Evolutionary conservation across 805 yeast genomes (phyloP).

Genomic region (Ogataea thermomethanolica): DNA sequence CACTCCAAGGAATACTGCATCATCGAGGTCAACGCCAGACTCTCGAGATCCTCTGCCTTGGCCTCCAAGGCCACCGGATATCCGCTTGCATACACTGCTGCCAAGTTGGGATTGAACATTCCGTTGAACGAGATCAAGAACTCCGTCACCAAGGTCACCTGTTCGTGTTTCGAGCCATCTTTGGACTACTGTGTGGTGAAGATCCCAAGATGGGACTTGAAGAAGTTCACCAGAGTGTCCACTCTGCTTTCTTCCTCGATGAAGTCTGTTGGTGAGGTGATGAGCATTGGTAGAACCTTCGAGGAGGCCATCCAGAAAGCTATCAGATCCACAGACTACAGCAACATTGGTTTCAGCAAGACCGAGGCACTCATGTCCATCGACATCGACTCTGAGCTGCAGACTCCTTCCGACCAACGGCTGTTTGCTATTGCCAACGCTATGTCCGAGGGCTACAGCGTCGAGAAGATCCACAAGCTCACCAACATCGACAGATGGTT

Average conservation of each 20-base stretch:
- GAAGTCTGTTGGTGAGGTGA: slow-evolving; percentile 99
- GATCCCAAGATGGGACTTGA: slow-evolving; percentile 98
- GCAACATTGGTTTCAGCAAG: slow-evolving; percentile 88
- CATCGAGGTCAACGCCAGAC: slow-evolving; percentile 96
- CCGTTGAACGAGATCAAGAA: slow-evolving; percentile 89
- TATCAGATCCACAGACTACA: slow-evolving; percentile 92
- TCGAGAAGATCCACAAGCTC: slow-evolving; percentile 85
- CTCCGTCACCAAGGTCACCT: slow-evolving; percentile 89
- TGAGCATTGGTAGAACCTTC: slow-evolving; percentile 95
- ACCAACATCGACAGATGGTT: slow-evolving; percentile 97
- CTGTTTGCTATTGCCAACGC: slow-evolving; percentile 97
- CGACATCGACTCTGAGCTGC: slow-evolving; percentile 88
- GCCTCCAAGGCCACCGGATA: slow-evolving; percentile 99
- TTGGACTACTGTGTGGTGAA: slow-evolving; percentile 94
- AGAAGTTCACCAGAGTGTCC: slow-evolving; percentile 91
- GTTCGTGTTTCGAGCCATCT: slow-evolving; percentile 97
- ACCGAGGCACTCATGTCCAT: slow-evolving; percentile 84
- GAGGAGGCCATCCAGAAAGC: slow-evolving; percentile 99
- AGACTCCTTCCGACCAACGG: slow-evolving; percentile 97
- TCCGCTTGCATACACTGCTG: slow-evolving; percentile 97
- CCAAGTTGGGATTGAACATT: slow-evolving; percentile 89
- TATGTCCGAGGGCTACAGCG: slow-evolving; percentile 80
- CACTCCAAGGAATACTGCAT: slow-evolving; percentile 92
- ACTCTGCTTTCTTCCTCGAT: slow-evolving; percentile 84
- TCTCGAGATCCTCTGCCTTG: slow-evolving; percentile 96